Evolutionary conservation across 805 yeast genomes (phyloP), one percentile per base, ranked within the genome.

Genomic region (Pichia eremophila): DNA sequence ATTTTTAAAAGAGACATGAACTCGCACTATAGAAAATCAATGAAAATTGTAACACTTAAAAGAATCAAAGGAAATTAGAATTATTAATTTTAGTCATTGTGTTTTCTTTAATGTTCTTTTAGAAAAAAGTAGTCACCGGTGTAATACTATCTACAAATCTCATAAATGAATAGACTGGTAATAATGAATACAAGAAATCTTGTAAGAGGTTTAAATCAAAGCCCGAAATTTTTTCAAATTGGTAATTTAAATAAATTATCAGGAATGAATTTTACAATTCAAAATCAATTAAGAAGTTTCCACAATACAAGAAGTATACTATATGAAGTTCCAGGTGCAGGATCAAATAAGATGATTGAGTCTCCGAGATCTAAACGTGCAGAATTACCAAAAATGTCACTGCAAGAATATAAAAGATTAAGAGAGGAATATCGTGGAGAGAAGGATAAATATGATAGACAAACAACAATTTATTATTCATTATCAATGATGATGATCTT

Each of bases 401-500:
- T 55, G n/a, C 59, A 52, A 51, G 75, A 58, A 51, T 63, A 56
- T 40, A 54, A 54, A 31, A 48, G 51, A 40, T 54, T 66, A 6
- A 51, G 66, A 38, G 58, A 56, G 29, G 51, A 56, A 28, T 58
- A 58, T 41, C 56, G 61, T 41, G 47, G 53, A 14, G 47, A 52
- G 27, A 65, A 61, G 44, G 57, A 63, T 40, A 57, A 58, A 25
- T 51, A 49, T 18, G 71, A 68, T 48, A 75, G 76, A 55, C 63
- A 70, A 39, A 77, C 91, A 0, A 77, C 82, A 8, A 75, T 81
- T 2, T 75, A 79, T 60, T 86, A 86, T 59, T 69, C 83, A 14
- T 69, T 78, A 2, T 81, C 91, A n/a, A 70, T 87, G 19, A 79
- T 80, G 12, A 66, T 90, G 29, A 67, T 79, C 3, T 85, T 87